Evolutionary conservation across 2,329 filamentous ascomycete genomes (phyloP).

Genomic region (Dryadomyces quercus-mongolicae): DNA sequence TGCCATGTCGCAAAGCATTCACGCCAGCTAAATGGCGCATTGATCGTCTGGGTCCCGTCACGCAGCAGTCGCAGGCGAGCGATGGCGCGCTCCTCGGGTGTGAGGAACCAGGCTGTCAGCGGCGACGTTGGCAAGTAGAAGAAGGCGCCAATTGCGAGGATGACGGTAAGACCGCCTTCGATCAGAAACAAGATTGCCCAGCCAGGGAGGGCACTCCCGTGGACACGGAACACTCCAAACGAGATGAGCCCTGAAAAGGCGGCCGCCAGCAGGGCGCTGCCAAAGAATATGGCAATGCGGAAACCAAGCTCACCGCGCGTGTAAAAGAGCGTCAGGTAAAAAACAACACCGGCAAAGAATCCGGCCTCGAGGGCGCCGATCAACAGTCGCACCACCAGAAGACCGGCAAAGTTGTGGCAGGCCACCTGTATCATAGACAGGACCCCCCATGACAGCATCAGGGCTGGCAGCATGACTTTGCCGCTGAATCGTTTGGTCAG

Average conservation of each 20-base stretch:
- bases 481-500: slow-evolving; percentile 58
- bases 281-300: slow-evolving; percentile 51
- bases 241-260: slow-evolving; percentile 50
- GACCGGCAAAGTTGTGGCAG: slow-evolving; percentile 47
- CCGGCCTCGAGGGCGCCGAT: slow-evolving; percentile 53
- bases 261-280: slow-evolving; percentile 17
- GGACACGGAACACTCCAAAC: slow-evolving; percentile 36
- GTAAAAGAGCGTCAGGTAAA: slow-evolving; percentile 52
- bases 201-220: slow-evolving; percentile 5
- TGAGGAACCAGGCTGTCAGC: slow-evolving; percentile 11
- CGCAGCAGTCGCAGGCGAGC: slow-evolving; percentile 8
- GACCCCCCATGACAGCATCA: slow-evolving; percentile 58
- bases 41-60: slow-evolving; percentile 9
- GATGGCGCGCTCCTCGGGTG: slow-evolving; percentile 8
- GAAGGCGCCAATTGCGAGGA: slow-evolving; percentile 10
- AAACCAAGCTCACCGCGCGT: slow-evolving; percentile 57
- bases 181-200: slow-evolving; percentile 13
- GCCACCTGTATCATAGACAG: slow-evolving; percentile 49
- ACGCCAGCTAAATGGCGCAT: slow-evolving; percentile 6
- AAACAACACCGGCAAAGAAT: slow-evolving; percentile 56
- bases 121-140: slow-evolving; percentile 12
- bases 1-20: slow-evolving; percentile 6
- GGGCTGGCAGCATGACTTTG: slow-evolving; percentile 43
- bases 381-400: slow-evolving; percentile 58
- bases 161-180: slow-evolving; percentile 10